Percentiles rank a stretch among this genome's conserved stretches.
These are phyloP conservation scores for Monosporozyma siamensis DNA, from an alignment of 805 yeast species.

Conservation along the genomic window DNA sequence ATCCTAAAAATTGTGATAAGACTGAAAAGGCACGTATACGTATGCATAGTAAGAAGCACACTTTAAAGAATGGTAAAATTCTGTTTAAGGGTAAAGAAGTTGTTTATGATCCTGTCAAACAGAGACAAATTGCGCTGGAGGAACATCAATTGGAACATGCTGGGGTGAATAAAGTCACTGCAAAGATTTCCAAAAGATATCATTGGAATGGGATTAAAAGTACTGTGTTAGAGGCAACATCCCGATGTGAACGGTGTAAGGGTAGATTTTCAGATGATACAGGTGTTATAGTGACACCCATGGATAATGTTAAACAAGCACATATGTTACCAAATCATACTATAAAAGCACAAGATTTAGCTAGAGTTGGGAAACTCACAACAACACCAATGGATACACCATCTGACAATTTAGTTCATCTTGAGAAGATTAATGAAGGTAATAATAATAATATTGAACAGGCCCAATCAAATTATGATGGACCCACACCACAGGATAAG, in stretches of 20 bases:
- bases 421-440: not conserved
- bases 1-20: constrained; percentile 75
- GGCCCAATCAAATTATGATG: not conserved
- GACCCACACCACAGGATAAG: not conserved
- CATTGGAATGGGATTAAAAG: constrained; percentile 90
- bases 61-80: constrained; percentile 60
- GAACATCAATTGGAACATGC: constrained; percentile 64
- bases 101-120: constrained; percentile 65
- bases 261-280: constrained; percentile 34
- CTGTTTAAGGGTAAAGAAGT: constrained; percentile 76
- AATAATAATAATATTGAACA: no score
- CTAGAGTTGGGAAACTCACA: not conserved
- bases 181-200: constrained; percentile 65
- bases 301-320: constrained; percentile 17
- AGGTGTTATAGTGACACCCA: constrained; percentile 22
- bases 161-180: constrained; percentile 83
- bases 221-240: constrained; percentile 71
- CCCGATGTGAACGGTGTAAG: constrained; percentile 67
- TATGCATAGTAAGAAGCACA: constrained; percentile 62
- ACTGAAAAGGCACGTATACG: constrained; percentile 83
- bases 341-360: constrained; percentile 5
- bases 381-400: no score
- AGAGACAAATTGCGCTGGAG: constrained; percentile 62
- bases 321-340: constrained; percentile 19
- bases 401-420: constrained; percentile 2